Evolutionary conservation across 805 yeast species (phyloP), one percentile per base, ranked within the genome.

Genomic region (Ogataea henricii): DNA sequence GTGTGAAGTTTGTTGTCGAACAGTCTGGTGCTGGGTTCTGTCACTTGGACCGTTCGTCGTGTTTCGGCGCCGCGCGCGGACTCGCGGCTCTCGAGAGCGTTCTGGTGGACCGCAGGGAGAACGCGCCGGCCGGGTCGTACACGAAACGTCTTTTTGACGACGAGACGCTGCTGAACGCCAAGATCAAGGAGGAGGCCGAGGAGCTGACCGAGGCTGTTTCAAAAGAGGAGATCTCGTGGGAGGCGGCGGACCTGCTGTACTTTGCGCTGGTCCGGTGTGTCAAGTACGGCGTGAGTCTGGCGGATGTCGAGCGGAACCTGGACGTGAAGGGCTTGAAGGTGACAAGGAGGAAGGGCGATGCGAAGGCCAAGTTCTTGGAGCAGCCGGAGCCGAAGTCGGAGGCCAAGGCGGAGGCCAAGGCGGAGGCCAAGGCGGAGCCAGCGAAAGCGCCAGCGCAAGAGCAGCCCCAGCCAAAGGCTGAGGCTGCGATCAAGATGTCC

Each of bases 141-240:
- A 92, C 99, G 13, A 82, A 85, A 62, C 78, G 99, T 54, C 73
- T 94, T 52, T 90, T 92, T 62, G 76, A 80, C 43, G 98, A 94
- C 68, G 82, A 81, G 34, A 76, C 74, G 21, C 73, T 94, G 43
- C 76, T 94, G 57, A 73, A 77, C 47, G 97, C 98, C 21, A 89
- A 94, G 74, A 85, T 94, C 69, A 82, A 83, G 66, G 99, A 94
- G 71, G 99, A 94, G 69, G 95, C 97, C 37, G 97, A 92, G 61
- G 99, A 94, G 68, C 79, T 94, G 53, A 82, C 90, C 26, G 97
- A 90, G 49, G 98, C 99, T 14, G 74, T 74, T 30, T 60, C 73
- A 5, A 76, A 76, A 58, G 78, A 77, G 1, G 73, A 92, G 48
- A 78, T 89, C 46, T 86, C 98, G 0, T 94, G 97, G 97, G 99